Base-by-base conservation (phyloP, 768 basidiomycete genomes). In the Mycena capillaripes region DNA sequence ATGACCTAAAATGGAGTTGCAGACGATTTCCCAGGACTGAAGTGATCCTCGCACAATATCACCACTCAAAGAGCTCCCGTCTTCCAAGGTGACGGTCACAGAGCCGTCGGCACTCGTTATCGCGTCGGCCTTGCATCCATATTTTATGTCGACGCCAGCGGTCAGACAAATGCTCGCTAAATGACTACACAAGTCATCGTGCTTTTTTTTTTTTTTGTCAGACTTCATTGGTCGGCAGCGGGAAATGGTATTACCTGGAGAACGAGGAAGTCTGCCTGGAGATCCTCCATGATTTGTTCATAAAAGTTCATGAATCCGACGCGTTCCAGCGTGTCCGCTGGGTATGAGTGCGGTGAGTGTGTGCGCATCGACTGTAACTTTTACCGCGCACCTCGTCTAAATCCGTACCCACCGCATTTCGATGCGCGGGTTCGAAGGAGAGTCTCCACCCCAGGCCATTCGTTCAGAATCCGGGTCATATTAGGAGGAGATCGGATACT, bases 401-500 rank as follows among this genome's bases (percentile, higher is more conserved):
- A 61, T 21, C 40, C 62, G 50, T 55, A 73, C 62, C 72, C 72
- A 23, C 62, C 44, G 46, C 61, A 48, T 23, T 66, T 53, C 4
- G 72, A 50, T 21, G 55, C 72, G 10, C 9, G 40, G 4, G 12
- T 34, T 12, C 6, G 4, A n/a, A 72, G 27, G 7, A 69, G 53
- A 21, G 19, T 46, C 19, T 50, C 30, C 62, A 69, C 69, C 0
- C 72, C 72, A 2, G 72, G 63, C 67, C 67, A 73, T 29, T 55
- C 40, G 12, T 25, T 44, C 23, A 73, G 50, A 25, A 73, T 57
- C 36, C 56, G 50, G 8, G 72, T 73, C 72, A 73, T 73, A 29
- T 73, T 73, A 1, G 72, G 72, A 29, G 72, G 72, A 19, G 30
- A 73, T 23, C 63, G 62, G 11, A 73, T 36, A 21, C 56, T 66